Evolutionary conservation across 805 yeast genomes (phyloP).

Genomic region (Yamadazyma insecticola): DNA sequence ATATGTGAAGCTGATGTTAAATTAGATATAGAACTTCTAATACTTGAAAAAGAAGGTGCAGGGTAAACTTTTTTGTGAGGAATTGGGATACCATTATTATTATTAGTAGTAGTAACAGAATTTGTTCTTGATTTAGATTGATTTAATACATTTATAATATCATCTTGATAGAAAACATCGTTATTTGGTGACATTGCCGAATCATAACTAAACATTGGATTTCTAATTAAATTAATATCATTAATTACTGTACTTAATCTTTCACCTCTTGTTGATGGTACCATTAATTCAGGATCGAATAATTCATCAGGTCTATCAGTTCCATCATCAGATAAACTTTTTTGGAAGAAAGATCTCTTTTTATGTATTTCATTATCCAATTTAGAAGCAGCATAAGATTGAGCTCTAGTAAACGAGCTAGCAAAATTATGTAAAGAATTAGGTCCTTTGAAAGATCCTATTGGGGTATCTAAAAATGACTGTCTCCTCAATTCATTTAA

Average conservation of each 20-base stretch:
- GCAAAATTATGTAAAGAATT: constrained; percentile 78
- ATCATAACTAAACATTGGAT: constrained; percentile 15
- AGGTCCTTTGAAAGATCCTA: constrained; percentile 59
- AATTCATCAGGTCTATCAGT: constrained; percentile 53
- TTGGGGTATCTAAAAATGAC: constrained; percentile 26
- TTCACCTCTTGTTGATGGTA: constrained; percentile 62
- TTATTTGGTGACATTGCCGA: constrained; percentile 10
- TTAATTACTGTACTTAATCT: constrained; percentile 55
- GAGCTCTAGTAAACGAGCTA: constrained; percentile 74
- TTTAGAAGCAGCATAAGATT: constrained; percentile 50
- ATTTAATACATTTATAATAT: constrained; percentile 22
- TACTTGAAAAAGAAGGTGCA: constrained; percentile 42
- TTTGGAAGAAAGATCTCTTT: constrained; percentile 55
- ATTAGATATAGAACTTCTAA: constrained; percentile 30
- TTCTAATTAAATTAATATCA: constrained; percentile 22
- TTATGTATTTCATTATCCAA: constrained; percentile 53
- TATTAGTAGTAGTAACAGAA: constrained; percentile 11
- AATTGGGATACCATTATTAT: constrained; percentile 16
- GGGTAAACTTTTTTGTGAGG: constrained; percentile 26
- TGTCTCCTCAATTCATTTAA: constrained; percentile 13
- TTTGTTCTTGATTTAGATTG: constrained; percentile 24
- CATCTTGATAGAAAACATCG: constrained; percentile 39
- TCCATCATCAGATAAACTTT: constrained; percentile 17
- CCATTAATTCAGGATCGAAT: constrained; percentile 63
- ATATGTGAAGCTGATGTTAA: constrained; percentile 46